phyloP scores from a whole-genome alignment of 1,139 yeast genomes.

The Sugiyamaella japonica region DNA sequence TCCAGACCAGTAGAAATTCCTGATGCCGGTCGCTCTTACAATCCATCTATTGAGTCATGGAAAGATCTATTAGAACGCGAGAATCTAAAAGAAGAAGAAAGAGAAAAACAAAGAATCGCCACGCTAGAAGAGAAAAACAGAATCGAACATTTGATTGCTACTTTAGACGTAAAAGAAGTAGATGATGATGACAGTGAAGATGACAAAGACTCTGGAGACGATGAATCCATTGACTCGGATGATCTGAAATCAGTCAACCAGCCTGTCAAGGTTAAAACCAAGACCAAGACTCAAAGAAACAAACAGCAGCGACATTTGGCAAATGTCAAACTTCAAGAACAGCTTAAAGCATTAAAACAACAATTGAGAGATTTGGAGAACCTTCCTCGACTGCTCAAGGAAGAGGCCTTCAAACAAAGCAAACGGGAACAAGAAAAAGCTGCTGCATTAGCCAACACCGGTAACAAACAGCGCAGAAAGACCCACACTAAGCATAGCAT shows the following conservation, averaged over 20 bases:
- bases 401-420: slow-evolving; percentile 28
- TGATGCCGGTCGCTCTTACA: slow-evolving; percentile 88
- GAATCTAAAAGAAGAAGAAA: slow-evolving; percentile 61
- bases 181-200: slow-evolving; percentile 49
- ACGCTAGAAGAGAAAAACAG: slow-evolving; percentile 61
- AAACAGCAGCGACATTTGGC: slow-evolving; percentile 66
- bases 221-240: slow-evolving; percentile 38
- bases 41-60: slow-evolving; percentile 89
- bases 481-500: slow-evolving; percentile 52
- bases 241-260: slow-evolving; percentile 61
- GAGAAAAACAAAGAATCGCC: slow-evolving; percentile 61
- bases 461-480: slow-evolving; percentile 37
- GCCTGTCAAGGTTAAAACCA: slow-evolving; percentile 67
- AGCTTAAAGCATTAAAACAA: slow-evolving; percentile 61
- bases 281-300: slow-evolving; percentile 77
- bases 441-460: slow-evolving; percentile 10
- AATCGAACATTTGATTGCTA: slow-evolving; percentile 63
- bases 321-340: slow-evolving; percentile 53
- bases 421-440: slow-evolving; percentile 34
- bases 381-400: slow-evolving; percentile 36
- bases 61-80: slow-evolving; percentile 66
- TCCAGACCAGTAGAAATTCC: slow-evolving; percentile 53
- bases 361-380: slow-evolving; percentile 54
- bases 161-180: slow-evolving; percentile 51
- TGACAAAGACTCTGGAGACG: slow-evolving; percentile 37